Evolutionary conservation across 2,329 filamentous ascomycete genomes (phyloP).

Genomic region (Orbilia ellipsospora): DNA sequence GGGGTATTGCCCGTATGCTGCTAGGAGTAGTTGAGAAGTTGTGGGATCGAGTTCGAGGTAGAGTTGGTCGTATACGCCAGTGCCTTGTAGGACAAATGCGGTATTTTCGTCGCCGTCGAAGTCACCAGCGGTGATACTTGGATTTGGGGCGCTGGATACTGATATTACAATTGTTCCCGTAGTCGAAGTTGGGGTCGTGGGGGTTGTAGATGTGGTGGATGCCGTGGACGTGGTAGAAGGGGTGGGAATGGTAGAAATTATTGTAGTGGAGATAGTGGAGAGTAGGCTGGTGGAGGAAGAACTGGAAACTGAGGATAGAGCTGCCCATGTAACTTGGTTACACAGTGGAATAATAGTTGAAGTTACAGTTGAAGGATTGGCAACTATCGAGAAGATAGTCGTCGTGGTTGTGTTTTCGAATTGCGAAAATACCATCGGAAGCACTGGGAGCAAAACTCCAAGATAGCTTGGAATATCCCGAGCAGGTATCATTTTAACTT

Average conservation of each 20-base stretch:
- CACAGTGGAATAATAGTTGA: constrained; percentile 3
- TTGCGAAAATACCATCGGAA: neutral
- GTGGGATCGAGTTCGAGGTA: constrained; percentile 1
- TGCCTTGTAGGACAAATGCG: neutral
- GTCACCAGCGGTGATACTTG: neutral
- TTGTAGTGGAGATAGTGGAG: too few relatives aligned
- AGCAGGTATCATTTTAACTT: neutral
- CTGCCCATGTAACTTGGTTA: neutral
- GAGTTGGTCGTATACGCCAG: neutral
- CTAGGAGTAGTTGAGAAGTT: neutral
- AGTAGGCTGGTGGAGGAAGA: too few relatives aligned
- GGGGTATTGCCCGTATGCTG: neutral
- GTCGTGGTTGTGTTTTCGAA: neutral
- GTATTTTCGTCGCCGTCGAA: neutral
- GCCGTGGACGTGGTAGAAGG: too few relatives aligned
- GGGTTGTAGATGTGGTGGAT: neutral
- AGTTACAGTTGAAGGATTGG: constrained; percentile 7
- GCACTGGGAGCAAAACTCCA: neutral
- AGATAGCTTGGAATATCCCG: neutral
- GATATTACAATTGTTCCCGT: neutral
- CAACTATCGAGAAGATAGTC: neutral
- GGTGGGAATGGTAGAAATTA: too few relatives aligned
- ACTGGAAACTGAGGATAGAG: constrained; percentile 5
- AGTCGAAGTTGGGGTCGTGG: neutral
- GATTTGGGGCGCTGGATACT: neutral